These are phyloP conservation scores for Lactifluus echinatus DNA, from an alignment of 768 basidiomycete species.

Conservation along the genomic window DNA sequence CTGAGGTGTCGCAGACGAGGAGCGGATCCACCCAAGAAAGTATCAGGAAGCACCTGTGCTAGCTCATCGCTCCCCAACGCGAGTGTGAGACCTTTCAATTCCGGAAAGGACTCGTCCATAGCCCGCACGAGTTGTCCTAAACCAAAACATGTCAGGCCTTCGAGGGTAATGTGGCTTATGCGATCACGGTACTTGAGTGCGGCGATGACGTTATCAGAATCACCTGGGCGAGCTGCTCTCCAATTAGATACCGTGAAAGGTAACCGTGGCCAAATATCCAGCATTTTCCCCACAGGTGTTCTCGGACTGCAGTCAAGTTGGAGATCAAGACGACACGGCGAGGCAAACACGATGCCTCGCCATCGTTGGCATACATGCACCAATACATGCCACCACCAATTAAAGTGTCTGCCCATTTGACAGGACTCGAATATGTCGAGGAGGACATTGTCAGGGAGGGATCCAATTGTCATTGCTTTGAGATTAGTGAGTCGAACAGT, in stretches of 20 bases:
- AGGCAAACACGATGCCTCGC: neutral
- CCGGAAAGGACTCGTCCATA: neutral
- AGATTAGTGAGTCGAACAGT: no score
- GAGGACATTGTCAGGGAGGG: neutral
- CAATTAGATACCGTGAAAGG: neutral
- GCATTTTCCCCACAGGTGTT: neutral
- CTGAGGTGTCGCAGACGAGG: neutral
- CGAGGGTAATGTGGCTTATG: neutral
- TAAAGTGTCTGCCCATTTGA: neutral
- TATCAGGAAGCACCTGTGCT: neutral
- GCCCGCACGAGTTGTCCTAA: neutral
- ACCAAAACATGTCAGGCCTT: neutral
- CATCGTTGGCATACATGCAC: conserved; percentile 1
- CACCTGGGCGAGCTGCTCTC: neutral
- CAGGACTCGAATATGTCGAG: neutral
- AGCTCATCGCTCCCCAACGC: neutral
- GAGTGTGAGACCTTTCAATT: neutral
- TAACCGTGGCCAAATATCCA: neutral
- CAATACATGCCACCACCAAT: neutral
- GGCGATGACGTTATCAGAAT: neutral
- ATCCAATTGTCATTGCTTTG: no score
- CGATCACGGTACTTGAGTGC: neutral
- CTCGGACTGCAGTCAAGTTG: neutral
- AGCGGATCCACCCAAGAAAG: neutral
- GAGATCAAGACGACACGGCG: neutral